These are phyloP conservation scores for Dactylellina leptospora DNA, from an alignment of 2,329 filamentous ascomycete species.

Conservation along the genomic window DNA sequence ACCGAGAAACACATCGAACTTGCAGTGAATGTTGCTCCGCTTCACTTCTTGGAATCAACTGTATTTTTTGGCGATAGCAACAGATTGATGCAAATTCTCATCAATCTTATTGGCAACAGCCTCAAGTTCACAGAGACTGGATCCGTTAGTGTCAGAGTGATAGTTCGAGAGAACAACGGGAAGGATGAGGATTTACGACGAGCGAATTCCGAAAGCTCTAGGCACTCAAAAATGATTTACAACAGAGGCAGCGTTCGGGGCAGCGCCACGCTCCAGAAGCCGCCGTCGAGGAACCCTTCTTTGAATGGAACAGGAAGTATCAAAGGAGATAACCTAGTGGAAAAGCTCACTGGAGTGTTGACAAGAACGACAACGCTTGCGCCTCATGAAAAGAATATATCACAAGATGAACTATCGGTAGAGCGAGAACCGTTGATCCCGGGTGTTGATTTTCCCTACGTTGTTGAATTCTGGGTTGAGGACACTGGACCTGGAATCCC, in stretches of 20 bases:
- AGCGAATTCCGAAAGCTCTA: slow-evolving; percentile 44
- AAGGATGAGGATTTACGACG: slow-evolving; percentile 34
- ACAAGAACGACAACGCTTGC: slow-evolving; percentile 15
- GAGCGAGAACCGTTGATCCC: slow-evolving; percentile 20
- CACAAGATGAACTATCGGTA: slow-evolving; percentile 31
- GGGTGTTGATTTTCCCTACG: slow-evolving; percentile 62
- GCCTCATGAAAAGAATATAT: slow-evolving; percentile 18
- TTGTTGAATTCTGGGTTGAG: slow-evolving; percentile 87
- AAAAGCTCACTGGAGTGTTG: slow-evolving; percentile 34
- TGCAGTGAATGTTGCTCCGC: slow-evolving; percentile 69
- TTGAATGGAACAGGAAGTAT: slow-evolving; percentile 1
- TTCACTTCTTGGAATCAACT: slow-evolving; percentile 77
- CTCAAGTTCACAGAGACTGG: slow-evolving; percentile 86
- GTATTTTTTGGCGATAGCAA: slow-evolving; percentile 88
- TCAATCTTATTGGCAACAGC: slow-evolving; percentile 90
- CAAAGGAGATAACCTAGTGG: slow-evolving; percentile 30
- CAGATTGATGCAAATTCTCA: slow-evolving; percentile 88
- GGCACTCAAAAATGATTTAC: slow-evolving; percentile 33
- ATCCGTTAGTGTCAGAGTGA: slow-evolving; percentile 76
- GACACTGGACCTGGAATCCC: slow-evolving; percentile 90
- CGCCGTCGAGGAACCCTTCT: slow-evolving; percentile 39
- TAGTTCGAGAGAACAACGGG: slow-evolving; percentile 27
- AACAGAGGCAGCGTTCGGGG: slow-evolving; percentile 31
- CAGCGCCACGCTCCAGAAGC: slow-evolving; percentile 13
- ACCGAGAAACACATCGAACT: slow-evolving; percentile 80